Evolutionary conservation across 768 basidiomycete genomes (phyloP), one percentile per base, ranked within the genome.

Genomic region (Pleurotus cornucopiae): DNA sequence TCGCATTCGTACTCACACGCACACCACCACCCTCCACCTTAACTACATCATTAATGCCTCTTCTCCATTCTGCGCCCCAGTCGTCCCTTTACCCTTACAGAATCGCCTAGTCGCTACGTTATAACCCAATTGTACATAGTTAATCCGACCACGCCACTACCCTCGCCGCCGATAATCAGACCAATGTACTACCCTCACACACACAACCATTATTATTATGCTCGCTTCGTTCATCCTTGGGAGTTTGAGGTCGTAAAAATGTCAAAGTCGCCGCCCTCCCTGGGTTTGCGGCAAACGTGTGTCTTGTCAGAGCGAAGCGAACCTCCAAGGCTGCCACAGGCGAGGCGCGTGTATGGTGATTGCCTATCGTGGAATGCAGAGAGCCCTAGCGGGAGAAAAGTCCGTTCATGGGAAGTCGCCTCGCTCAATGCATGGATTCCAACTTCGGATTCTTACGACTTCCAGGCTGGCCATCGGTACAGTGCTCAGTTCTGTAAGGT

Each of bases 1-100:
- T 62, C 64, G 60, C 59, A 65, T 65, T 61, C 66, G 68, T 62
- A 64, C 60, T 51, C 55, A 53, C 56, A 16, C 26, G 38, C 30
- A 45, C 47, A 48, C 47, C 37, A 49, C 38, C 40, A 20, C 56
- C 49, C 37, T 51, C 48, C 54, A 40, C 44, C 30, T 48, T 30
- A 23, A 23, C 37, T 34, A 41, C 49, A 41, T 52, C 37, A 44
- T 34, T 49, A 26, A 46, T 39, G 14, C 44, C 46, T 54, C 49
- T 40, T 13, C 47, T 26, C 30, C 48, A 30, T 58, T 26, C 25
- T 38, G 41, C 40, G 54, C 47, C 54, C 43, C 54, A 47, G 62
- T 55, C 56, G 43, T 47, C 60, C 52, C 39, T 46, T 58, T 46
- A 56, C 45, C 14, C 41, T 43, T 43, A 43, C 41, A 11, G 41